Evolutionary conservation across 768 basidiomycete species (phyloP).

Genomic region (Bullera alba): DNA sequence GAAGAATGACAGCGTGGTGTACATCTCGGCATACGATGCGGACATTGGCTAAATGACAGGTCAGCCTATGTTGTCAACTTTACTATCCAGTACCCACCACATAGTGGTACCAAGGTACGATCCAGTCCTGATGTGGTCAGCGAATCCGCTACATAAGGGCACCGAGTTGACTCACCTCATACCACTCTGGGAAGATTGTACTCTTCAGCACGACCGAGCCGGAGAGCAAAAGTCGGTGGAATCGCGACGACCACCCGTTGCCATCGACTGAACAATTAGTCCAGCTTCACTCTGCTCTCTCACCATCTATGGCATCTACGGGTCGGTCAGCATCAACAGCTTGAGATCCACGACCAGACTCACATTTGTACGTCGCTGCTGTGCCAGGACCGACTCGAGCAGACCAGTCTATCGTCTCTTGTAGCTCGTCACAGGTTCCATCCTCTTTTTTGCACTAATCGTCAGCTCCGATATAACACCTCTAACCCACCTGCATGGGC

Average conservation of each 20-base stretch:
- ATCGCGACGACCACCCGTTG: slow-evolving; percentile 47
- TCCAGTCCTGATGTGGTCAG: slow-evolving; percentile 16
- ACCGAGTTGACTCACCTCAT: slow-evolving; percentile 19
- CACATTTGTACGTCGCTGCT: slow-evolving; percentile 43
- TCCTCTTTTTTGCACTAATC: slow-evolving; percentile 41
- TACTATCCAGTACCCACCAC: slow-evolving; percentile 20
- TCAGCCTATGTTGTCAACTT: background rate
- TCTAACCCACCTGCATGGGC: background rate
- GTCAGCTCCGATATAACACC: background rate
- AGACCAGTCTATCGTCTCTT: slow-evolving; percentile 33
- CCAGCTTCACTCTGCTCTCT: background rate
- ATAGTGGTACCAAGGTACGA: slow-evolving; percentile 42
- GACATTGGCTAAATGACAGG: slow-evolving; percentile 20
- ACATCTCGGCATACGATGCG: slow-evolving; percentile 27
- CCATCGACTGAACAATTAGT: slow-evolving; percentile 35
- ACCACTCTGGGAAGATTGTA: slow-evolving; percentile 46
- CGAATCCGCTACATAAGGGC: background rate
- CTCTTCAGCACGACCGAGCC: slow-evolving; percentile 44
- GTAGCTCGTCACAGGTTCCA: slow-evolving; percentile 45
- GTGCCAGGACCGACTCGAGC: slow-evolving; percentile 35
- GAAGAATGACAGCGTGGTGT: slow-evolving; percentile 29
- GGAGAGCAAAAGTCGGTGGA: slow-evolving; percentile 39
- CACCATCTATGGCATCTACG: slow-evolving; percentile 18
- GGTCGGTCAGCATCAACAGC: background rate
- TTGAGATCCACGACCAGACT: slow-evolving; percentile 6